Evolutionary conservation across 2,329 filamentous ascomycete genomes (phyloP), one percentile per base, ranked within the genome.

Genomic region (Fusarium sp.): DNA sequence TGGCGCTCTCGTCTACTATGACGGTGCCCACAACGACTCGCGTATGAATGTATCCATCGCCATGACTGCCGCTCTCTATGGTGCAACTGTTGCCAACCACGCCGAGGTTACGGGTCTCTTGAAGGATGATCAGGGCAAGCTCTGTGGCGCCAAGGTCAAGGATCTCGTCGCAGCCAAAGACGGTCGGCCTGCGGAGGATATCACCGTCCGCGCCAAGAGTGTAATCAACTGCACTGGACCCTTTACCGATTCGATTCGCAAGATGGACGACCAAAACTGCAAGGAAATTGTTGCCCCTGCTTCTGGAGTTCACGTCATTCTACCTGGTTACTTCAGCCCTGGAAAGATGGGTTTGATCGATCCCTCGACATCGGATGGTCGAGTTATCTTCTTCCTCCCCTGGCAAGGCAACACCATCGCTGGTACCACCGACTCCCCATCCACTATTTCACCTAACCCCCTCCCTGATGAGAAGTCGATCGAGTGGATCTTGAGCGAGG

Each of bases 351-450:
- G 95, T 71, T 87, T 97, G 45, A 94, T 97, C 77, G 95, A 97
- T 79, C 94, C 95, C 6, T 91, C 91, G 45, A 97, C 95, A 2
- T 97, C 94, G 2, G 95, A 97, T 80, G 95, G 95, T 23, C 91
- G 95, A 81, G 95, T 97, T 59, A 96, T 97, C 80, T 97, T 97
- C 90, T 97, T 97, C 88, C 88, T 97, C 45, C 95, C 95, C 25
- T 97, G 95, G 95, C 94, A 97, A 85, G 94, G 94, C 58, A 97
- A 97, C 84, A 97, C 94, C 16, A 97, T 97, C 80, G 95, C 94
- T 54, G 95, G 95, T 71, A 97, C 95, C 6, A 97, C 94, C 9
- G 95, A 97, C 80, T 92, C 93, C 43, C 92, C 94, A 4, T 93
- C 92, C 41, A 85, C 88, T 34, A 94, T 97, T 75, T 90, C 89